Evolutionary conservation across 2,329 filamentous ascomycete species (phyloP), one percentile per base, ranked within the genome.

Genomic region (Penicillium brevicompactum): DNA sequence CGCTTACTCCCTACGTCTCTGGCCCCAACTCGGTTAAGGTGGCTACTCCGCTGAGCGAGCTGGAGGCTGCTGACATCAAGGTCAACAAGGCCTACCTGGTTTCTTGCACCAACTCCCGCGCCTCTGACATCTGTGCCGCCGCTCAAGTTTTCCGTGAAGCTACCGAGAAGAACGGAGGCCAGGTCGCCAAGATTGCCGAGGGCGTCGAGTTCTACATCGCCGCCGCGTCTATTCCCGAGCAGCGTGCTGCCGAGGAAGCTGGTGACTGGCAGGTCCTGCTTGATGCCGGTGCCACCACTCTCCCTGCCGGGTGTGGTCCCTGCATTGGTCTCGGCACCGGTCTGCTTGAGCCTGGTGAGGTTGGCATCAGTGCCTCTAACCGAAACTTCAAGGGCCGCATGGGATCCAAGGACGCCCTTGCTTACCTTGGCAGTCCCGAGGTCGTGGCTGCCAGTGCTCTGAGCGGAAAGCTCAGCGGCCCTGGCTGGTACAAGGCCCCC

Each of bases 301-400:
- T 95, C 0, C 88, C 89, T 0, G 80, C 89, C 7, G 88, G 88
- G 0, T 97, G 92, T 61, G 91, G 86, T 0, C 88, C 89, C 0
- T 97, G 93, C 68, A 97, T 97, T 58, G 92, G 92, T 7, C 82
- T 96, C 0, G 91, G 89, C 8, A 84, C 82, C 0, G 92, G 92
- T 37, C 80, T 96, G 0, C 82, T 96, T 1, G 87, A 97, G 71
- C 82, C 84, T 2, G 91, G 90, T n/a, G 92, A 97, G 76, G 86
- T 92, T 9, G 92, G 92, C 21, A 92, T 97, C 63, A 87, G 82
- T 57, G 90, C 91, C 0, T 87, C 82, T 49, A 97, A 97, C 78
- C 82, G 92, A 10, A 96, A 96, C 73, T 97, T 92, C 80, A 92
- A 92, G 74, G 92, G 92, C 0, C 85, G 92, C 2, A 95, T 97